phyloP scores from a whole-genome alignment of 2,329 filamentous ascomycete species.

The Penicillium sp. region DNA sequence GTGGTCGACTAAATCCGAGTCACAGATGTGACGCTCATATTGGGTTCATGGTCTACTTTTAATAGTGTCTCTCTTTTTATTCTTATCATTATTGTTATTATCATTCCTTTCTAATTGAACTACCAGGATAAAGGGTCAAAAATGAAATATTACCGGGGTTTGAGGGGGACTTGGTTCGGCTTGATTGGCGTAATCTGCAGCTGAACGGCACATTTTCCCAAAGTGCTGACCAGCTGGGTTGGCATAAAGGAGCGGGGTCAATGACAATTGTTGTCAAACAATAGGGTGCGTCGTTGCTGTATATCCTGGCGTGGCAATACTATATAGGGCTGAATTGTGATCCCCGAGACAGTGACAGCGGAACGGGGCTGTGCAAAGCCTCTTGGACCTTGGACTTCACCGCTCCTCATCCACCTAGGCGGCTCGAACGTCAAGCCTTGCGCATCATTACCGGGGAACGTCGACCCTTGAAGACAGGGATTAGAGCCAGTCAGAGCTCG shows the following conservation, averaged over 20 bases:
- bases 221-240: conserved; percentile 13
- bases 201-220: conserved; percentile 10
- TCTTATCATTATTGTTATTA: no score
- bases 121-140: background rate
- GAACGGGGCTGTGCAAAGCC: background rate
- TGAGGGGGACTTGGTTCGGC: background rate
- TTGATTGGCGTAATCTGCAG: conserved; percentile 17
- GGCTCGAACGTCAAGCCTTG: conserved; percentile 18
- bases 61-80: no score
- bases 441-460: conserved; percentile 15
- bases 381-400: conserved; percentile 10
- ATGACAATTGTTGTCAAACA: background rate
- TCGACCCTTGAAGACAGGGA: conserved; percentile 13
- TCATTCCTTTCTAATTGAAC: no score
- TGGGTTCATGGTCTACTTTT: no score
- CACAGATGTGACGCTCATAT: background rate
- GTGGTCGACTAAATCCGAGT: background rate
- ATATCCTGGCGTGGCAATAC: background rate
- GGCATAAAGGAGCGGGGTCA: background rate
- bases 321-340: background rate
- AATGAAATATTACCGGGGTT: background rate
- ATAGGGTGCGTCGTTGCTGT: background rate
- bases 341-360: background rate
- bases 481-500: conserved; percentile 13
- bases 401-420: conserved; percentile 17